A percentile compares a stretch with the other conserved stretches of the same genome.
These are phyloP conservation scores for Saccharomycopsis javanensis DNA, from an alignment of 805 yeast species.

Conservation along the genomic window DNA sequence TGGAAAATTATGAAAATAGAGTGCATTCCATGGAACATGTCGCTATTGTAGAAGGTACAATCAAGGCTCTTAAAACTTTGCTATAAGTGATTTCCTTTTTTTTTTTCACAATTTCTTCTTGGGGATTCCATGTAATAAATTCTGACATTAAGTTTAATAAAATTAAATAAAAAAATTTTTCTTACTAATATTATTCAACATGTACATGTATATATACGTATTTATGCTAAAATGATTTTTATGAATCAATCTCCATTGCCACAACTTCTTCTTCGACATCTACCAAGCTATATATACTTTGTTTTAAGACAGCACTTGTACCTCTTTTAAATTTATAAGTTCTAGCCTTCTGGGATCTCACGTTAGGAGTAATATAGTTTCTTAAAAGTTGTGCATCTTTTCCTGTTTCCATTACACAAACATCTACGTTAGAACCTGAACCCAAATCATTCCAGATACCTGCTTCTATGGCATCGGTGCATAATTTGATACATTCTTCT, in stretches of 20 bases:
- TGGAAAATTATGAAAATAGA: constrained; percentile 71
- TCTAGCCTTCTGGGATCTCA: constrained; percentile 69
- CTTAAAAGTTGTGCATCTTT: constrained; percentile 78
- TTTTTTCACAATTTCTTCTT: neutral
- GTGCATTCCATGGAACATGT: constrained; percentile 79
- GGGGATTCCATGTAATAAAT: neutral
- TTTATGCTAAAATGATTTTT: neutral
- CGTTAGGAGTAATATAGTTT: constrained; percentile 86
- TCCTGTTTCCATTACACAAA: constrained; percentile 93
- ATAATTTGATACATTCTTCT: constrained; percentile 86
- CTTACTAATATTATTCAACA: too few relatives aligned
- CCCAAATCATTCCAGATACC: constrained; percentile 99
- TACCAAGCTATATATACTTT: constrained; percentile 48
- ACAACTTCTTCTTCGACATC: constrained; percentile 51
- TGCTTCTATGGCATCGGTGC: constrained; percentile 88
- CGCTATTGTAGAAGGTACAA: constrained; percentile 90
- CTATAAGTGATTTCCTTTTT: neutral
- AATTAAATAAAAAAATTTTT: too few relatives aligned
- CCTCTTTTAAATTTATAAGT: constrained; percentile 85
- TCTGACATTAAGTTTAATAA: too few relatives aligned
- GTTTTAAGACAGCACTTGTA: constrained; percentile 78
- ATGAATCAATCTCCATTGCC: constrained; percentile 43
- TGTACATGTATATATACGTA: neutral
- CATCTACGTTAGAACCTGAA: constrained; percentile 95
- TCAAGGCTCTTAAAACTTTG: constrained; percentile 37